A percentile compares a stretch with the other conserved stretches of the same genome.
These are phyloP conservation scores for Linderina pennispora DNA, from an alignment of 192 early-diverging fungal species.

Conservation along the genomic window DNA sequence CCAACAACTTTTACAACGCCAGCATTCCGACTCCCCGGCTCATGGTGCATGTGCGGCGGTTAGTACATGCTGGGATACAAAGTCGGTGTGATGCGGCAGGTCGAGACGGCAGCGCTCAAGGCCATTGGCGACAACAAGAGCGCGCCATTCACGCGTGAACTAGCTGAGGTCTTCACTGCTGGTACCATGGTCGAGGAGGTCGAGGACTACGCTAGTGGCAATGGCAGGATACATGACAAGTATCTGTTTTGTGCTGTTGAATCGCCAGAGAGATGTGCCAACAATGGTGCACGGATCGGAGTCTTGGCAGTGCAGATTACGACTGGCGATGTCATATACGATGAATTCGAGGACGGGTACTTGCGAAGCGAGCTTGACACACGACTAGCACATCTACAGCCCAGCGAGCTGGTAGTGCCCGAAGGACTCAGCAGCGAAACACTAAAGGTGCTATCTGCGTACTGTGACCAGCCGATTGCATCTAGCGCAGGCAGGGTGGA, in stretches of 20 bases:
- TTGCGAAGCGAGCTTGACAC: slow-evolving; percentile 33
- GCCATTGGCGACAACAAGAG: slow-evolving; percentile 58
- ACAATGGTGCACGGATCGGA: slow-evolving; percentile 49
- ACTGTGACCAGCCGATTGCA: slow-evolving; percentile 27
- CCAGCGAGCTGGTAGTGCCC: slow-evolving; percentile 23
- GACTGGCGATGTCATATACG: slow-evolving; percentile 72
- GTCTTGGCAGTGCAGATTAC: slow-evolving; percentile 85
- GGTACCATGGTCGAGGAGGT: slow-evolving; percentile 88
- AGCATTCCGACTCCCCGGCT: slow-evolving; percentile 76
- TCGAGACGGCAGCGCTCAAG: slow-evolving; percentile 83
- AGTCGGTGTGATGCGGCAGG: slow-evolving; percentile 79
- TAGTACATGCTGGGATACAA: slow-evolving; percentile 79
- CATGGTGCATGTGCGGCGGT: slow-evolving; percentile 71
- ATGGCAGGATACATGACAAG: slow-evolving; percentile 70
- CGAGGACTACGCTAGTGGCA: slow-evolving; percentile 54
- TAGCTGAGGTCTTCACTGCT: slow-evolving; percentile 75
- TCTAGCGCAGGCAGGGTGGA: slow-evolving; percentile 37
- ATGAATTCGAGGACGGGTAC: slow-evolving; percentile 21
- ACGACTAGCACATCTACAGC: slow-evolving; percentile 29
- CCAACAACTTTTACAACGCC: slow-evolving; percentile 73
- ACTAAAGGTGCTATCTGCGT: slow-evolving; percentile 17
- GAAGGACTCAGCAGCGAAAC: slow-evolving; percentile 10
- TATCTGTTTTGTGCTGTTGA: slow-evolving; percentile 88
- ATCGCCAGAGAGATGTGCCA: slow-evolving; percentile 4
- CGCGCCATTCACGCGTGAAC: slow-evolving; percentile 77